Evolutionary conservation across 768 basidiomycete genomes (phyloP).

Genomic region (Pisolithus marmoratus): DNA sequence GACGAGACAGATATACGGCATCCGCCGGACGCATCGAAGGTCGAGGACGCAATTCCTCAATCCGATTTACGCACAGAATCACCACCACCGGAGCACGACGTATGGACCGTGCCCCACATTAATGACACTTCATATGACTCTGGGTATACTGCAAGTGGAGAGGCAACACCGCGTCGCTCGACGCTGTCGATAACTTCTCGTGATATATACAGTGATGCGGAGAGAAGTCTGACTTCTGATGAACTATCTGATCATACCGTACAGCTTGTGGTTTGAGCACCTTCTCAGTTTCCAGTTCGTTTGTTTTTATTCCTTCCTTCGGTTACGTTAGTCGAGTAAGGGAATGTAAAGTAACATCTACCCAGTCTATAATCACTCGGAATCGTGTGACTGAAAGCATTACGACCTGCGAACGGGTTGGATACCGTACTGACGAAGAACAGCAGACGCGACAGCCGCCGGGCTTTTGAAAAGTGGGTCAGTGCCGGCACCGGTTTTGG

Average conservation of each 20-base stretch:
- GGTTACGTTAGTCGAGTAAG: conserved; percentile 5
- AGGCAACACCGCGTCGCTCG: conserved; percentile 44
- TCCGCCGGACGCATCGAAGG: background rate
- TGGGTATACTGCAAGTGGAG: conserved; percentile 23
- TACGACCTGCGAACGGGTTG: conserved; percentile 21
- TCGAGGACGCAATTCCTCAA: conserved; percentile 7
- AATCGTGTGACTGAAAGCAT: background rate
- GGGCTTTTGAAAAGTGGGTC: conserved; percentile 92
- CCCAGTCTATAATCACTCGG: background rate
- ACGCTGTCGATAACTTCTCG: conserved; percentile 21
- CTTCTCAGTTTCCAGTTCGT: conserved; percentile 8
- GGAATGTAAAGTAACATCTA: background rate
- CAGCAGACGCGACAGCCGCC: conserved; percentile 45
- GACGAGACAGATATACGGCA: conserved; percentile 48
- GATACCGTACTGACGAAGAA: conserved; percentile 63
- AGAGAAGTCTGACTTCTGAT: conserved; percentile 14
- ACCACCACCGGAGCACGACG: conserved; percentile 16
- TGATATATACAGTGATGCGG: conserved; percentile 19
- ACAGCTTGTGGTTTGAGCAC: conserved; percentile 14
- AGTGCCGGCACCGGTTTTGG: conserved; percentile 78
- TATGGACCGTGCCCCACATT: background rate
- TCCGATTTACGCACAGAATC: conserved; percentile 15
- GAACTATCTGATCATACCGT: conserved; percentile 24
- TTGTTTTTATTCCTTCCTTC: conserved; percentile 1
- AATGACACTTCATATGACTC: background rate